Evolutionary conservation across 352 stramenopile species (phyloP), one percentile per base, ranked within the genome.

Genomic region (Globisporangium emineosum): DNA sequence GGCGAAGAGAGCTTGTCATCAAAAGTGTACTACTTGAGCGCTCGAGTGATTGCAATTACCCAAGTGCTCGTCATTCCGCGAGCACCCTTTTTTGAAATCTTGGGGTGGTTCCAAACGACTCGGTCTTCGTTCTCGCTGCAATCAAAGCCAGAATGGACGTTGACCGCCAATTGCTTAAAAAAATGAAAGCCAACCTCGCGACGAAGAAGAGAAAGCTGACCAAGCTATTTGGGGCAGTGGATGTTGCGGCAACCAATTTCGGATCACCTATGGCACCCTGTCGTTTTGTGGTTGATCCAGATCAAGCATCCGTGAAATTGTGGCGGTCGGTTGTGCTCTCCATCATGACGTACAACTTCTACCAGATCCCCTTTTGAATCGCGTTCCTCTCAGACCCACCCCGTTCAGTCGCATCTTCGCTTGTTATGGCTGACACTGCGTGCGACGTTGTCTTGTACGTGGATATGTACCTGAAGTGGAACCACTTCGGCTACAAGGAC

Each of bases 21-120:
- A 12, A 33, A 54, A 32, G 23, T 54, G 12, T 54, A 54, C 47
- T 33, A 35, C 47, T 54, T 54, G 47, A 54, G 47, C 47, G 47
- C 13, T 3, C 12, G 47, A 54, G 47, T 25, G 3, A 15, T 54
- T 27, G 47, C 47, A 21, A 54, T 7, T 25, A 33, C 47, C 12
- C 47, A 54, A 33, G 47, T 35, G 3, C 21, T 54, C 21, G 23
- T 54, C 25, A 29, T 54, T 33, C 47, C 47, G 6, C 47, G 47
- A 33, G 25, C 23, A 33, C 10, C 47, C 3, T 54, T 54, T 21
- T 33, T 54, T 25, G 23, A 17, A 21, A 29, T n/a, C 23, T 30
- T 54, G 47, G 23, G 1, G 0, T 25, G 23, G 47, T 54, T 54
- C 25, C 47, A 54, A 33, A 54, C 8, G 47, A 54, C 1, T 54